A percentile compares a stretch with the other conserved stretches of the same genome.
These are phyloP conservation scores for Primulina eburnea DNA, from an alignment of 257 asterid species.

Conservation along the genomic window DNA sequence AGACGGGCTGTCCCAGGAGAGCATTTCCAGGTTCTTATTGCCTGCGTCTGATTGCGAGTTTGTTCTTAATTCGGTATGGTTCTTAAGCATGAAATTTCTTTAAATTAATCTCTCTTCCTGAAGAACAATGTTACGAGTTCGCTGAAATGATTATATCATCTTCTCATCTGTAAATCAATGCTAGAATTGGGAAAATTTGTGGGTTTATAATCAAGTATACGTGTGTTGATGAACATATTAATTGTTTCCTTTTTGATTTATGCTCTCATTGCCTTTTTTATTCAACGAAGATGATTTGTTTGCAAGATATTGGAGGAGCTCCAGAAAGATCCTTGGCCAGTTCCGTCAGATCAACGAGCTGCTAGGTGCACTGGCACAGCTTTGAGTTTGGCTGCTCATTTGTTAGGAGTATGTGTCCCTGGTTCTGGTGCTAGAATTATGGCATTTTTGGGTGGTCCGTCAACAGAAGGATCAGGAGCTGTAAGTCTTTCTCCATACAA, in stretches of 20 bases:
- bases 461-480: slow-evolving; percentile 91
- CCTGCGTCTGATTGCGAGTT: slow-evolving; percentile 99
- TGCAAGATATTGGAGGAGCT: slow-evolving; percentile 92
- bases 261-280: slow-evolving; percentile 1
- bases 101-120: not conserved
- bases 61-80: slow-evolving; percentile 77
- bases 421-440: slow-evolving; percentile 96
- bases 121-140: slow-evolving; percentile 6
- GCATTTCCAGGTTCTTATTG: slow-evolving; percentile 84
- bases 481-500: slow-evolving; percentile 45
- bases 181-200: slow-evolving; percentile 5
- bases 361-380: slow-evolving; percentile 96
- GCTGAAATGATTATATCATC: slow-evolving; percentile 9
- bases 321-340: slow-evolving; percentile 98
- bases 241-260: not conserved
- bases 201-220: not conserved
- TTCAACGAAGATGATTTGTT: slow-evolving; percentile 9
- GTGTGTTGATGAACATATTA: not conserved
- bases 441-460: slow-evolving; percentile 96
- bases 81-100: slow-evolving; percentile 25
- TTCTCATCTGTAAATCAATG: slow-evolving; percentile 14
- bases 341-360: slow-evolving; percentile 81
- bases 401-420: slow-evolving; percentile 92
- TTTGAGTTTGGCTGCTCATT: slow-evolving; percentile 86
- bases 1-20: slow-evolving; percentile 90